Base-by-base conservation (phyloP, 257 asterid genomes). In the Solanum bulbocastanum region DNA sequence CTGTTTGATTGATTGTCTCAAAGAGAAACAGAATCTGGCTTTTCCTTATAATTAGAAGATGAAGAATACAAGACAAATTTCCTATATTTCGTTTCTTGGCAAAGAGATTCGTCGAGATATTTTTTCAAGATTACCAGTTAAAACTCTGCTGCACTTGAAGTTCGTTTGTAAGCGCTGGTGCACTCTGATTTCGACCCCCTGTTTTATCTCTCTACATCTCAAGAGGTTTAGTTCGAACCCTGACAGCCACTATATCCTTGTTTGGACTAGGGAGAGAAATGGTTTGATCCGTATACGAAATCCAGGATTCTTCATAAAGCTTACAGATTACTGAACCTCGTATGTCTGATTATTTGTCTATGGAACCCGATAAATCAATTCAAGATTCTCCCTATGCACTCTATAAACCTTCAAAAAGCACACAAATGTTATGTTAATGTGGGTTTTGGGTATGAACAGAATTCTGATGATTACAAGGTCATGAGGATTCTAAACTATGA, bases 391-490 rank as follows among this genome's bases (percentile, higher is more conserved):
- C 87, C 81, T 5, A 39, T n/a, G 87, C 33, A n/a, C n/a, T n/a
- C n/a, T n/a, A n/a, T n/a, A n/a, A n/a, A 32, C 20, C 60, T 7
- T 37, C 27, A 52, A 66, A 52, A 16, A 27, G 5, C 2, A 10
- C 32, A 22, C 6, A 23, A 72, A 72, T 42, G 52, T 44, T 33
- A n/a, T 5, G 87, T 65, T 23, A 39, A 7, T 40, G 23, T 85
- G 49, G 66, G 87, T 44, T 85, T 85, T 73, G 81, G 81, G 8
- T 46, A 66, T 65, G 87, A 85, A 66, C 79, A 44, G 25, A 8
- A 15, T 66, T 65, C 81, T 85, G 56, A 66, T 85, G 81, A 66
- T 85, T 85, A 85, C 35, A 85, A 85, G 87, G 87, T 66, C 18
- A 35, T 85, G 11, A 85, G 66, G 82, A 33, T 85, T 25, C 22